A percentile compares a stretch with the other conserved stretches of the same genome.
Conservation (phyloP, 257 asterid species). For the Gynochthodes officinalis region DNA sequence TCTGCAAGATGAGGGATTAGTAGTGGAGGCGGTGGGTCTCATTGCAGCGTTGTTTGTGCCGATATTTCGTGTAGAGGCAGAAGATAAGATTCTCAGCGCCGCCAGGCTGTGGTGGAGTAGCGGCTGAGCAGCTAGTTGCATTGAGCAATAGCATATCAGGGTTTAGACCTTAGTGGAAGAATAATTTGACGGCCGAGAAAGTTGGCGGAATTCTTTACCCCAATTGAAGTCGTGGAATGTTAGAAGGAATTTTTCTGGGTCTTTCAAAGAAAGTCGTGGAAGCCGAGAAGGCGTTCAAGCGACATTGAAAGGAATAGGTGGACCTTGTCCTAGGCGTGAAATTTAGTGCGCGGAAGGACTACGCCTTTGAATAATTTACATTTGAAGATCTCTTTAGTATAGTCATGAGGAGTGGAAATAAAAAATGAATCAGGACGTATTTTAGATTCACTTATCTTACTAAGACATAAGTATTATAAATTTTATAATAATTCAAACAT, state of each 20-base stretch:
- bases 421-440: too few species aligned
- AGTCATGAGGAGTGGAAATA: too few species aligned
- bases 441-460: too few species aligned
- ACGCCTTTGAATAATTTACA: too few species aligned
- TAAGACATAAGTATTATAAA: too few species aligned
- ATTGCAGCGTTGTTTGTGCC: neutral
- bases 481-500: too few species aligned
- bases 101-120: neutral
- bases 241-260: neutral
- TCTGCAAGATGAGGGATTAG: neutral
- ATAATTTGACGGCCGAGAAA: neutral
- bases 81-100: constrained; percentile 17
- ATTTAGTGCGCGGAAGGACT: too few species aligned
- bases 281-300: too few species aligned
- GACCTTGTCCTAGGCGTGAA: too few species aligned
- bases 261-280: neutral
- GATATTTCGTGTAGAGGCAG: neutral
- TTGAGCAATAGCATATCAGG: constrained; percentile 13
- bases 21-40: neutral
- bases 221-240: too few species aligned
- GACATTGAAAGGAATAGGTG: too few species aligned
- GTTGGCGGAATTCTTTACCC: neutral
- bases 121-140: constrained; percentile 16
- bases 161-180: neutral
- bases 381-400: too few species aligned